Base-by-base conservation (phyloP, 2,329 filamentous ascomycete genomes). In the Metarhizium humberi region DNA sequence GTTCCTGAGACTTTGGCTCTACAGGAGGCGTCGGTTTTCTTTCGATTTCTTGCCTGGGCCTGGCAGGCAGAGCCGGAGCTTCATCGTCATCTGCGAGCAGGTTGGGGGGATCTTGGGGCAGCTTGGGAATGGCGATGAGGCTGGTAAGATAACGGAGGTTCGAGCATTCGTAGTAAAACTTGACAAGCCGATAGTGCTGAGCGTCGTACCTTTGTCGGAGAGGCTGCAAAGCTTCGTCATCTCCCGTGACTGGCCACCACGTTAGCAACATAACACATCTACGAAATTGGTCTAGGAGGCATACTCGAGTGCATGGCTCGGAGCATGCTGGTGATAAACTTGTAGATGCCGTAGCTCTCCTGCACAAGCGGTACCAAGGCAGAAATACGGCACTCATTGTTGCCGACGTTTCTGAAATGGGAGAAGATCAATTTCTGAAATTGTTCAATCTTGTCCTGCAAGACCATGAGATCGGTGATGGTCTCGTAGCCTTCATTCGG, bases 391-490 rank as follows among this genome's bases (percentile, higher is more conserved):
- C 92, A 97, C 71, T 99, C 94, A 66, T 97, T 99, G 74, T 96
- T 95, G 50, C 88, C 86, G 30, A 92, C 88, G 61, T 86, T 84
- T 57, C 92, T 86, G 74, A 99, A 97, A 72, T 97, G 91, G 4
- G 94, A 94, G 73, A 97, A 99, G 66, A 97, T 94, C 61, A 99
- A 80, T 75, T 97, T 99, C 71, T 99, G 94, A 74, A 99, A 97
- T 62, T 90, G 87, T 72, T 99, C 94, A 63, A 99, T 99, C 78
- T 96, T 92, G 71, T 99, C 94, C 70, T 99, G 94, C 57, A 99
- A 79, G 8, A 86, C 87, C 92, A 97, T 96, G 54, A 99, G 81
- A 71, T 99, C 94, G 62, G 87, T 89, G 64, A 99, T 97, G 29
- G 92, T 96, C 77, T 99, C 94, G 69, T 86, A 92, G 68, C 94